A percentile compares a stretch with the other conserved stretches of the same genome.
Conservation (phyloP, 495 filamentous ascomycete species). For the Daldinia bambusicola region DNA sequence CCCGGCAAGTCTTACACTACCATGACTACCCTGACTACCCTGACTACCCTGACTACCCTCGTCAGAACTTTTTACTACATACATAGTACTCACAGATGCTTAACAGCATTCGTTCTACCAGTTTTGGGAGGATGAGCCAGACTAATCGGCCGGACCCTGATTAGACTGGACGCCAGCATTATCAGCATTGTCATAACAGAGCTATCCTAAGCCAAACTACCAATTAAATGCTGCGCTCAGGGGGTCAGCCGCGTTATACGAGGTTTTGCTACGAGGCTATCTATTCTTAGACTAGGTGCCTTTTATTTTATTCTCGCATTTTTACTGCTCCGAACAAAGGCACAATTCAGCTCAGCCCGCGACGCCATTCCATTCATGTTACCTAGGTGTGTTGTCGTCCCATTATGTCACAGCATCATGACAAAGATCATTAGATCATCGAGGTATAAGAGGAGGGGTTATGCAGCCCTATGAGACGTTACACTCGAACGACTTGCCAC, state of each 20-base stretch:
- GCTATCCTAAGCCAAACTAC: conserved; percentile 16
- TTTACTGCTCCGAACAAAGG: conserved; percentile 6
- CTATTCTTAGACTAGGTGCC: conserved; percentile 35
- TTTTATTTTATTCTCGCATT: conserved; percentile 5
- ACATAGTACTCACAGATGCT: not conserved
- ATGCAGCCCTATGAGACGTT: conserved; percentile 44
- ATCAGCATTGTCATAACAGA: conserved; percentile 21
- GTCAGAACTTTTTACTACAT: too few species aligned
- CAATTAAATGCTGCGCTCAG: conserved; percentile 23
- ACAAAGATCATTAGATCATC: not conserved
- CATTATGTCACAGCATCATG: conserved; percentile 16
- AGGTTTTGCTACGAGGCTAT: conserved; percentile 42
- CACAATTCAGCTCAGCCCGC: conserved; percentile 3
- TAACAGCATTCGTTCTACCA: not conserved
- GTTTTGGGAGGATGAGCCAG: not conserved
- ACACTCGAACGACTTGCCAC: conserved; percentile 22
- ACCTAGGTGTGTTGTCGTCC: conserved; percentile 17
- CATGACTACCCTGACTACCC: not conserved
- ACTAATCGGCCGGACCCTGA: conserved; percentile 20
- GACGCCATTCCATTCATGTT: not conserved
- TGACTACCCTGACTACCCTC: too few species aligned
- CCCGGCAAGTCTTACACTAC: not conserved
- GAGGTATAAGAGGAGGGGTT: conserved; percentile 7
- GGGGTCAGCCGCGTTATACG: conserved; percentile 40
- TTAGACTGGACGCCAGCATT: conserved; percentile 24